These are phyloP conservation scores for Aquilaria sinensis DNA, from an alignment of 345 rosid genomes.

Conservation along the genomic window DNA sequence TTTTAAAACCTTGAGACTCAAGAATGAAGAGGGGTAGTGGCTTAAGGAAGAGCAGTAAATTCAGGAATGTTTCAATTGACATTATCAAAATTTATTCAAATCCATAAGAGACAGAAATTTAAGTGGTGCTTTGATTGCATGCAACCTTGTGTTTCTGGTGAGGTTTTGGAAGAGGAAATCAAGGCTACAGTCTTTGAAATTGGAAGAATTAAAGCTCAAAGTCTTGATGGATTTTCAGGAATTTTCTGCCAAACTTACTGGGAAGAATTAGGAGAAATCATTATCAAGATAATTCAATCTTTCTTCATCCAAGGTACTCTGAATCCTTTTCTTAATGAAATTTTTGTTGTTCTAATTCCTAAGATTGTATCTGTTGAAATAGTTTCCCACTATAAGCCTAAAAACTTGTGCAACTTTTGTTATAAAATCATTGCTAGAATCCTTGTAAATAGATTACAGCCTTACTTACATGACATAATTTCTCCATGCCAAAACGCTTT, in stretches of 20 bases:
- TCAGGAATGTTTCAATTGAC: neutral
- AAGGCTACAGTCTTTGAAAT: no score
- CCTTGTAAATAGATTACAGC: neutral
- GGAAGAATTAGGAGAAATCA: neutral
- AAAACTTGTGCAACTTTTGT: neutral
- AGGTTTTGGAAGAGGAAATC: neutral
- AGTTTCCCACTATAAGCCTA: neutral
- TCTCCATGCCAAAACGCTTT: neutral
- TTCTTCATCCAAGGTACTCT: neutral
- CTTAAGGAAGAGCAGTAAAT: neutral
- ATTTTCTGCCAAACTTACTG: neutral
- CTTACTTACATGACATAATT: neutral
- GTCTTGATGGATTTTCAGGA: neutral
- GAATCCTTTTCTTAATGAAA: neutral
- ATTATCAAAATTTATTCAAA: neutral
- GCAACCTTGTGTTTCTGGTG: neutral
- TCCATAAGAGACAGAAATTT: neutral
- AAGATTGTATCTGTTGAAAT: neutral
- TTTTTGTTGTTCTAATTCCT: neutral
- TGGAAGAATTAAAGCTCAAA: no score
- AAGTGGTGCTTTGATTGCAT: no score
- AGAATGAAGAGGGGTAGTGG: neutral
- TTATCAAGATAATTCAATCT: neutral
- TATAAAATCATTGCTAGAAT: neutral
- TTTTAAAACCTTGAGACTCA: neutral